Evolutionary conservation across 257 asterid species (phyloP), one percentile per base, ranked within the genome.

Genomic region (Cruciata laevipes): DNA sequence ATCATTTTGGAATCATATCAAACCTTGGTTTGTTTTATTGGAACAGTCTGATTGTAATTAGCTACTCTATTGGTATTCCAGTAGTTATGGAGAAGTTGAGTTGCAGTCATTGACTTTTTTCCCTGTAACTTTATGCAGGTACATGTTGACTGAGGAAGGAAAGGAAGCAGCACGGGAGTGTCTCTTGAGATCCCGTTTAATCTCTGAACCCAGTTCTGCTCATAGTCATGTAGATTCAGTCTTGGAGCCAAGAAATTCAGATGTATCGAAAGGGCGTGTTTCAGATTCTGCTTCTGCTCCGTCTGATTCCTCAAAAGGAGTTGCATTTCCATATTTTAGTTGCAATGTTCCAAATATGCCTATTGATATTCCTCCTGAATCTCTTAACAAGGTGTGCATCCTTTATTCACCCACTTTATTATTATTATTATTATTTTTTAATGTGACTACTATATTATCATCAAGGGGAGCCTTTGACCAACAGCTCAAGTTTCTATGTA

Each of bases 71-170:
- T 24, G 31, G 4, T 38, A n/a, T 64, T 35, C 12, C 25, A 12
- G 31, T 51, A 38, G 61, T 38, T 13, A 0, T 24, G 13, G 56
- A n/a, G 37, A 20, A 16, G 44, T 14, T 25, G 8, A 6, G 33
- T 63, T 55, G 7, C 55, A 21, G 17, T 55, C 42, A 20, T 23
- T 47, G 3, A 47, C 40, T 17, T 68, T 18, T 42, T 53, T 65
- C 52, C 69, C 27, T 37, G 63, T 31, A 70, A 31, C 16, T 33
- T 35, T 18, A 31, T 73, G 69, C 83, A 93, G 99, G 79, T 93
- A 93, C 79, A 93, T 93, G 99, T 81, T 93, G 82, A 85, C 97
- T 3, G 96, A 85, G 69, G 95, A 88, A 84, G 99, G 99, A 70
- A 90, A 85, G 78, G 89, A 85, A 76, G 86, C 79, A 47, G 99